Conservation (phyloP, 805 yeast genomes). For the Candida krabiensis region DNA sequence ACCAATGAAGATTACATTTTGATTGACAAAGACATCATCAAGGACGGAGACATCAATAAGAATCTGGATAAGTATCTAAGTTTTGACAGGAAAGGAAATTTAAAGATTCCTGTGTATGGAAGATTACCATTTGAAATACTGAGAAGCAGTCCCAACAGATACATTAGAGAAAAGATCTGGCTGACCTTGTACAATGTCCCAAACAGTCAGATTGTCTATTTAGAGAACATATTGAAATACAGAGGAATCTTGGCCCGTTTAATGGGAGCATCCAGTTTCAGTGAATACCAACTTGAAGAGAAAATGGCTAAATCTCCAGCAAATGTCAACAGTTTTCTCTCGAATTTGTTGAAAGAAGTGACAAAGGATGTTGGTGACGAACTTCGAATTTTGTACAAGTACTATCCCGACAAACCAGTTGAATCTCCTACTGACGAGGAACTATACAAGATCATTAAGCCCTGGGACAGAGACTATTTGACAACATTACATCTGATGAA, state of each 20-base stretch:
- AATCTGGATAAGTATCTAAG: slow-evolving; percentile 23
- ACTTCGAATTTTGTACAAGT: slow-evolving; percentile 44
- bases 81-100: slow-evolving; percentile 37
- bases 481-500: slow-evolving; percentile 29
- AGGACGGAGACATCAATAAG: slow-evolving; percentile 27
- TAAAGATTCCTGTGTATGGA: slow-evolving; percentile 59
- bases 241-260: slow-evolving; percentile 71
- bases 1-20: slow-evolving; percentile 26
- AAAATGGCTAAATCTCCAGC: slow-evolving; percentile 87
- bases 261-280: slow-evolving; percentile 68
- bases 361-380: slow-evolving; percentile 60
- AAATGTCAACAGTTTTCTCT: slow-evolving; percentile 69
- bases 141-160: slow-evolving; percentile 53
- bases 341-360: slow-evolving; percentile 53
- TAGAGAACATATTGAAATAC: slow-evolving; percentile 59
- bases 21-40: slow-evolving; percentile 30
- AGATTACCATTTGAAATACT: slow-evolving; percentile 65
- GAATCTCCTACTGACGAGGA: slow-evolving; percentile 35
- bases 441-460: slow-evolving; percentile 53
- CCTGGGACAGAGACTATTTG: slow-evolving; percentile 89
- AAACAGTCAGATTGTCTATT: slow-evolving; percentile 54
- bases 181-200: slow-evolving; percentile 66
- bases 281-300: slow-evolving; percentile 80
- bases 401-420: slow-evolving; percentile 18
- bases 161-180: slow-evolving; percentile 72